Base-by-base conservation (phyloP, 768 basidiomycete genomes). In the Boletellus emodensis region DNA sequence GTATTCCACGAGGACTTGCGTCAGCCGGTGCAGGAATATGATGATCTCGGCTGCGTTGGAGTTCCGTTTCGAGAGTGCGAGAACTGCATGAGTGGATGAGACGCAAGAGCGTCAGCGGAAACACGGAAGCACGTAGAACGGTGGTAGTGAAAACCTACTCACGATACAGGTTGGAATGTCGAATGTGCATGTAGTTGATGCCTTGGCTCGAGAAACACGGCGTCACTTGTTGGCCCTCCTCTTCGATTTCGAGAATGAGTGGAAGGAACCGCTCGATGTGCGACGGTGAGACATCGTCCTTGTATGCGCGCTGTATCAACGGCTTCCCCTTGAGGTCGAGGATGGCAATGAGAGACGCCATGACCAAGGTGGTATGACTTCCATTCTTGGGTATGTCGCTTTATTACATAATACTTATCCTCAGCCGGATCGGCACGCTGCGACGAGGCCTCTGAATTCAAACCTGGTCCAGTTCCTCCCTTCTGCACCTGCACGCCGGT, bases 321-420 rank as follows among this genome's bases (percentile, higher is more conserved):
- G 95, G 91, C 60, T 99, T 99, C 64, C 95, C 95, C 75, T 98
- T 99, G 70, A 98, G 84, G 71, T 98, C 95, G 61, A 97, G 87
- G 61, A 98, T 94, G 34, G 94, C 93, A 54, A 98, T 85, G 46
- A 94, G 76, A 41, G 77, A 79, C 40, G 82, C 78, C 80, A 82
- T 82, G 42, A 32, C 39, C n/a, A 24, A 54, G n/a, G 22, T 20
- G 3, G 20, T 48, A 44, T 12, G 35, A 10, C 42, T 57, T 45
- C 56, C 56, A 53, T 58, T 58, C 44, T 41, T 22, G 56, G 56
- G 24, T 26, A 26, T 7, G 24, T 7, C 6, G 24, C 24, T 4
- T 4, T 26, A 26, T 26, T 26, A 26, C 24, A 26, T 26, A 26
- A 26, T 26, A 4, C 24, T 26, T 26, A 26, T 26, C 24, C 24